Evolutionary conservation across 768 basidiomycete genomes (phyloP).

Genomic region (Mycena capillaripes): DNA sequence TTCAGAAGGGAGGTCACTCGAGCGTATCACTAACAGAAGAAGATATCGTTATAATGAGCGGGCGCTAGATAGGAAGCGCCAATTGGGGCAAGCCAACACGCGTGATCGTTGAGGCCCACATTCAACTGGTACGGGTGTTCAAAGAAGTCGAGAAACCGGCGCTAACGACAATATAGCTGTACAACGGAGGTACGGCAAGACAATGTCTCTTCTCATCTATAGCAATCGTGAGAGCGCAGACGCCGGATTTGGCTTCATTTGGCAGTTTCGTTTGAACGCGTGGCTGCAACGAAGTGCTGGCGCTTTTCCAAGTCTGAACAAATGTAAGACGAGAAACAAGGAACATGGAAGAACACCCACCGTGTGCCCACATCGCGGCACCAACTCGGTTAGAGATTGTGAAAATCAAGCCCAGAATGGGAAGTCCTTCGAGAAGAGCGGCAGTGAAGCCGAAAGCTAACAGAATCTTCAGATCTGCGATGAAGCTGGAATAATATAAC

Average conservation of each 20-base stretch:
- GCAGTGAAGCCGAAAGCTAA: slow-evolving; percentile 91
- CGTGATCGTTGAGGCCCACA: neutral
- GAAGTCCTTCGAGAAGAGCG: slow-evolving; percentile 84
- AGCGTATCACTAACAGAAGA: neutral
- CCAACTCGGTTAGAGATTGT: slow-evolving; percentile 91
- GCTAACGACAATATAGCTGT: slow-evolving; percentile 11
- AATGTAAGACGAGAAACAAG: neutral
- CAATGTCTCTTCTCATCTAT: neutral
- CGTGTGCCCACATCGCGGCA: slow-evolving; percentile 95
- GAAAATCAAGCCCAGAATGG: slow-evolving; percentile 86
- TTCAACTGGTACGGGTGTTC: neutral
- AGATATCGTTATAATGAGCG: neutral
- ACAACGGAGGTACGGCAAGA: neutral
- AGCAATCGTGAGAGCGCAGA: neutral
- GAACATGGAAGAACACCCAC: slow-evolving; percentile 50
- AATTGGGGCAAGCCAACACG: neutral
- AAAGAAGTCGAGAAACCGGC: neutral
- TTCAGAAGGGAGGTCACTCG: neutral
- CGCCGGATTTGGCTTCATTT: slow-evolving; percentile 6
- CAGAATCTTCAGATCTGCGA: neutral
- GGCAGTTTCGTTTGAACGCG: neutral
- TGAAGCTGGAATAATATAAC: slow-evolving; percentile 30
- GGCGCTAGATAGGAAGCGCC: neutral
- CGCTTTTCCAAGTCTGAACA: slow-evolving; percentile 72
- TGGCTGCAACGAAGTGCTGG: slow-evolving; percentile 62